Evolutionary conservation across 345 rosid species (phyloP), one percentile per base, ranked within the genome.

Genomic region (Ceriops zippeliana): DNA sequence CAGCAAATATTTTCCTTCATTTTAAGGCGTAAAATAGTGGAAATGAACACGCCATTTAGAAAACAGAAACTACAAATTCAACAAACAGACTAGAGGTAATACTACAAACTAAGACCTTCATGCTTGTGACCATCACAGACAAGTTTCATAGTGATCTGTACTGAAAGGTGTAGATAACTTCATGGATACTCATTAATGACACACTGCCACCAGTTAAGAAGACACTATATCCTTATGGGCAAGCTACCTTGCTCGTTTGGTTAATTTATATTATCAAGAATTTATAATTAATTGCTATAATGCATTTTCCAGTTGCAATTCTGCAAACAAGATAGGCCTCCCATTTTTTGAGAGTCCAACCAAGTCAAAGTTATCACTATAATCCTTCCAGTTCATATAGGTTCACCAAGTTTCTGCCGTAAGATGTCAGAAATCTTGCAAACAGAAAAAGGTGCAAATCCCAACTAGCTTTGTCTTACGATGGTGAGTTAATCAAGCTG

Each of bases 391-490:
- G 24, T 72, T 64, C 71, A 62, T 32, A 70, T 22, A 65, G 64
- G 56, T 59, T 75, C 62, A 64, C 49, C 37, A 15, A 59, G 61
- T 26, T 24, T 28, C 58, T 64, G 66, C 67, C 66, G 53, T 70
- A 70, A 65, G 49, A 32, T 59, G 68, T 67, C 73, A 70, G 51
- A 58, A 73, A 57, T 67, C 53, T 63, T 4, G 19, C 51, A 62
- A 71, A 66, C 60, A n/a, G 61, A 65, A 74, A 65, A 52, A 53
- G 69, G 73, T 61, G 62, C 42, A 69, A 65, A 51, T 73, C 67
- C 70, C 51, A n/a, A 69, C 75, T 52, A 61, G 58, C 69, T 65
- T 24, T 34, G 61, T 63, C 67, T 37, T 51, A 62, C 52, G 28
- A 65, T 52, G 73, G 35, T 17, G 42, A 42, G 58, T 62, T 31